Evolutionary conservation across 2,329 filamentous ascomycete species (phyloP).

Genomic region (Penicillium olsonii): DNA sequence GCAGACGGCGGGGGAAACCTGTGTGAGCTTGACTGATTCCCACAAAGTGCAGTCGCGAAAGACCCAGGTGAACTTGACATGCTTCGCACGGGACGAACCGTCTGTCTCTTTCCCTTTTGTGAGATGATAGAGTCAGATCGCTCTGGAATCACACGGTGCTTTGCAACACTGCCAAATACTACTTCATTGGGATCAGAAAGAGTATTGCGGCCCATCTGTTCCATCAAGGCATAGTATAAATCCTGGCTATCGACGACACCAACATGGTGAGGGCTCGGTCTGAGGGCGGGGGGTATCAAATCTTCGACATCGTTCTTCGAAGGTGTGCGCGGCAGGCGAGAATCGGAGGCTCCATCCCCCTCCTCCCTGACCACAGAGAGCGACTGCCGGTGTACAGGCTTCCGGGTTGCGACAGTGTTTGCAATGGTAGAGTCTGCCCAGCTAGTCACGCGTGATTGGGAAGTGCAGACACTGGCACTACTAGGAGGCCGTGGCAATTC

Average conservation of each 20-base stretch:
- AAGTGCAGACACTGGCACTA: constrained; percentile 37
- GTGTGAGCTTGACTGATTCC: constrained; percentile 24
- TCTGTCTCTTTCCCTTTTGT: constrained; percentile 25
- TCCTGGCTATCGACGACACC: constrained; percentile 40
- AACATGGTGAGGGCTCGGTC: constrained; percentile 16
- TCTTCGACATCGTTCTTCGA: background rate
- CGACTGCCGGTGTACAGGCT: constrained; percentile 35
- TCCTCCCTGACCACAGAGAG: constrained; percentile 49
- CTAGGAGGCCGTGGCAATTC: constrained; percentile 30
- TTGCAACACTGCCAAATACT: constrained; percentile 32
- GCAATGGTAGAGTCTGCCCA: constrained; percentile 51
- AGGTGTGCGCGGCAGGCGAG: constrained; percentile 6
- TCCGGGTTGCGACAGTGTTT: constrained; percentile 41
- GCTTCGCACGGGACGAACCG: constrained; percentile 36
- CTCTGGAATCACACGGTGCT: constrained; percentile 32
- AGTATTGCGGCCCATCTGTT: constrained; percentile 35
- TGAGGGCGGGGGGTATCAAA: constrained; percentile 17
- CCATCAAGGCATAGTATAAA: constrained; percentile 47
- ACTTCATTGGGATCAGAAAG: constrained; percentile 24
- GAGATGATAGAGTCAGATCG: constrained; percentile 28
- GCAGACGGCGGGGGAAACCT: background rate
- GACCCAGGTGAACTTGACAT: constrained; percentile 31
- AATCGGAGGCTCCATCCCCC: constrained; percentile 26
- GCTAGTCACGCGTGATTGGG: constrained; percentile 49
- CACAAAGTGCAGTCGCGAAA: constrained; percentile 31